Percentiles rank a stretch among this genome's conserved stretches.
Evolutionary conservation across 345 rosid genomes (phyloP).

Genomic region (Hibiscus tridactylites): DNA sequence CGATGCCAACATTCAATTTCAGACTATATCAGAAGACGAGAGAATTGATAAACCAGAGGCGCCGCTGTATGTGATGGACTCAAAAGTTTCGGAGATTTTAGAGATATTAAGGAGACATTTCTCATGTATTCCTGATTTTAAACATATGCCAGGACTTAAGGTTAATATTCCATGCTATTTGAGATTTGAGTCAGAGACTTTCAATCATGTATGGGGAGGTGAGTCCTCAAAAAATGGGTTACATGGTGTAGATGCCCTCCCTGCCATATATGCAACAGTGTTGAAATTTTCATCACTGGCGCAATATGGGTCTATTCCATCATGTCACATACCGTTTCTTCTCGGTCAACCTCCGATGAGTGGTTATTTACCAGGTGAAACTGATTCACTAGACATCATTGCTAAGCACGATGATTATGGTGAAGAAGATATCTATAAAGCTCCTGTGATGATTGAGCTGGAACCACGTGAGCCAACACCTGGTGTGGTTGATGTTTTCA

Average conservation of each 20-base stretch:
- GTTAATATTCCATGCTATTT: conserved; percentile 60
- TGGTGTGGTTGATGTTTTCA: conserved; percentile 74
- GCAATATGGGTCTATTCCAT: conserved; percentile 74
- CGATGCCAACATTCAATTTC: conserved; percentile 29
- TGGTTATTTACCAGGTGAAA: conserved; percentile 19
- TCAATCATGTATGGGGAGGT: conserved; percentile 41
- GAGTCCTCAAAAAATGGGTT: conserved; percentile 32
- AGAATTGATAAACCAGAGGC: conserved; percentile 33
- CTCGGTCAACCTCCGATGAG: conserved; percentile 53
- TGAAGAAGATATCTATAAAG: conserved; percentile 49
- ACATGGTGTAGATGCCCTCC: conserved; percentile 47
- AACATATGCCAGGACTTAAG: conserved; percentile 66
- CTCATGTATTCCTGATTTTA: conserved; percentile 77
- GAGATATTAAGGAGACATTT: conserved; percentile 69
- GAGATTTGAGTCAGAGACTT: conserved; percentile 75
- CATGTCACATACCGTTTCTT: conserved; percentile 77
- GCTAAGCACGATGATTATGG: conserved; percentile 33
- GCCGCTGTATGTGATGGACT: conserved; percentile 79
- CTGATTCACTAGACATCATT: conserved; percentile 39
- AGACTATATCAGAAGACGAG: conserved; percentile 31
- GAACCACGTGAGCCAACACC: conserved; percentile 91
- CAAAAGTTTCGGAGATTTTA: conserved; percentile 66
- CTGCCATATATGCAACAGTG: conserved; percentile 79
- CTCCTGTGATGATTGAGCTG: conserved; percentile 56
- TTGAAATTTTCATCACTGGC: conserved; percentile 84